phyloP scores from a whole-genome alignment of 192 early-diverging fungal species.

The Jimgerdemannia lactiflua region DNA sequence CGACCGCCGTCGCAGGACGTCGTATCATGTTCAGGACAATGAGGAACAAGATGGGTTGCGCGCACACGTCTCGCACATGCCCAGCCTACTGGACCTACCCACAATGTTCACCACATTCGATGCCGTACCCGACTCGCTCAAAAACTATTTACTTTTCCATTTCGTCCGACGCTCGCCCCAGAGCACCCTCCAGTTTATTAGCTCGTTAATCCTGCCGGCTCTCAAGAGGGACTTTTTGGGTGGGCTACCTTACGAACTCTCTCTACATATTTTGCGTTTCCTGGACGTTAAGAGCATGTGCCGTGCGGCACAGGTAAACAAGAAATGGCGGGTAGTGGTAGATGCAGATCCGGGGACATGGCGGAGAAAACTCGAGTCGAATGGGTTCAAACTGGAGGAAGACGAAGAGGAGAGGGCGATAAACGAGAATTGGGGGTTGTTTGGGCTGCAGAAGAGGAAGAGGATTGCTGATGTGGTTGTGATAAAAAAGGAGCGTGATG shows the following conservation, averaged over 20 bases:
- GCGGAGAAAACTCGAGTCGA: constrained; percentile 39
- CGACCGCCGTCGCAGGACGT: constrained; percentile 24
- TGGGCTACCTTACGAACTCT: constrained; percentile 64
- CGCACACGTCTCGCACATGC: constrained; percentile 19
- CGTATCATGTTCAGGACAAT: constrained; percentile 20
- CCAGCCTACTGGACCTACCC: constrained; percentile 37
- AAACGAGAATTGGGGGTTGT: constrained; percentile 29
- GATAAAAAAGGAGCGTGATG: neutral
- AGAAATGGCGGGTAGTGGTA: constrained; percentile 73
- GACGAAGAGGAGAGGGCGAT: constrained; percentile 34
- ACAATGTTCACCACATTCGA: constrained; percentile 77
- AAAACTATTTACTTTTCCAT: constrained; percentile 88
- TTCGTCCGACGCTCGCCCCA: constrained; percentile 80
- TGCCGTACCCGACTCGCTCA: constrained; percentile 66
- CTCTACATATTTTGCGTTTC: constrained; percentile 77
- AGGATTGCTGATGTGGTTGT: neutral
- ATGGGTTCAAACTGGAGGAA: constrained; percentile 40
- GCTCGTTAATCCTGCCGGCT: constrained; percentile 82
- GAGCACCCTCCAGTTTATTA: constrained; percentile 87
- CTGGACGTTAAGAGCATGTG: constrained; percentile 81
- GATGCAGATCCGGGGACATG: constrained; percentile 64
- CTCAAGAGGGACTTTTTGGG: constrained; percentile 91
- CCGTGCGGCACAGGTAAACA: constrained; percentile 78
- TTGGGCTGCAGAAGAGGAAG: constrained; percentile 11
- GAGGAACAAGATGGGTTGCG: constrained; percentile 27